Base-by-base conservation (phyloP, 2,329 filamentous ascomycete species). In the Colletotrichum euphorbiae region DNA sequence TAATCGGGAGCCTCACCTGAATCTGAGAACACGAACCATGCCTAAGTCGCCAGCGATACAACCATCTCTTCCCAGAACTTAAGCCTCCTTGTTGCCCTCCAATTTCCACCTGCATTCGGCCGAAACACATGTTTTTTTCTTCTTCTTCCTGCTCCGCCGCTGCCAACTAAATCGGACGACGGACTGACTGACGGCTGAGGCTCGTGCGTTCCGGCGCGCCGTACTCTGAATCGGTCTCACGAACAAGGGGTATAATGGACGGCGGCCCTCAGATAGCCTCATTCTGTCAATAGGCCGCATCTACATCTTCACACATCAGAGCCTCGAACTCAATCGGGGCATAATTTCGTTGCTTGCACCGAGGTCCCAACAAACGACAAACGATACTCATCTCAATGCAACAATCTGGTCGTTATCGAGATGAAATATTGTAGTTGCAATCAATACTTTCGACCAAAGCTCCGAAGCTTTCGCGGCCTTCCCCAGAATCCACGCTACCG, bases 1-100 rank as follows among this genome's bases (percentile, higher is more conserved):
- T 50, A 69, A 62, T 67, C 50, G 50, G 46, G n/a, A 69, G 31
- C 43, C 36, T 69, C 71, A 72, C 71, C 71, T 73, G 71, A 73
- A 72, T 70, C 71, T 59, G 71, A 70, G 66, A 63, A 72, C 56
- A 64, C 61, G 70, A 71, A 54, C 65, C 61, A 68, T 65, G 24
- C 61, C 65, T 13, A 65, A 65, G 46, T 48, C 33, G 48, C 58
- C 60, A 54, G 24, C 36, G 38, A 21, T 59, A 65, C 65, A 55
- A 59, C 60, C 60, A 13, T 42, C 21, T 57, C 38, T 40, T 43
- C 17, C 46, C 24, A 19, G 19, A 21, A 48, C 42, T 42, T 13
- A 17, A 58, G 46, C 33, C 24, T 51, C 28, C 28, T 42, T 54
- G 19, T 24, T 55, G 40, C 54, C 65, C 61, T 65, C 31, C 54